A percentile compares a stretch with the other conserved stretches of the same genome.
Conservation (phyloP, 2,329 filamentous ascomycete species). For the Nothopassalora personata region DNA sequence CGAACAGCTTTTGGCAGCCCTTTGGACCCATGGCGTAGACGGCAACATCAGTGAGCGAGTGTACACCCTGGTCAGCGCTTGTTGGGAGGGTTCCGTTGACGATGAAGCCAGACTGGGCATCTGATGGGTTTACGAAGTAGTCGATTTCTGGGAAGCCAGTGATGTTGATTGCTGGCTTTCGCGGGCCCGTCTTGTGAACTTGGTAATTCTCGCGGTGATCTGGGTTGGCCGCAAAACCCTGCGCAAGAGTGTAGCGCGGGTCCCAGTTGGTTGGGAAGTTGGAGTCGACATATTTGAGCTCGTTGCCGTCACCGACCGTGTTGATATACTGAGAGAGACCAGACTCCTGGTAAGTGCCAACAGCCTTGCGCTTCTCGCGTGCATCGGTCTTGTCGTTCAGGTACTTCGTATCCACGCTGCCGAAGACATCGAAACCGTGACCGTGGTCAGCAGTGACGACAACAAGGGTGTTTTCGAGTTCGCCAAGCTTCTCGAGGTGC, state of each 20-base stretch:
- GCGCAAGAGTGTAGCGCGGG: constrained; percentile 73
- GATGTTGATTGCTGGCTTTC: constrained; percentile 54
- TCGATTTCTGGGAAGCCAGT: constrained; percentile 46
- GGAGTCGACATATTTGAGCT: constrained; percentile 62
- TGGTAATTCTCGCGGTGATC: constrained; percentile 73
- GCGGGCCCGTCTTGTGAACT: constrained; percentile 58
- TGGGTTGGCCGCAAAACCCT: constrained; percentile 65
- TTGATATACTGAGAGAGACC: constrained; percentile 72
- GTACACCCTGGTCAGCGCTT: constrained; percentile 61
- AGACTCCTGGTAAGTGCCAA: constrained; percentile 68
- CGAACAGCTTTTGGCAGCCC: constrained; percentile 67
- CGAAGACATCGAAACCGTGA: constrained; percentile 83
- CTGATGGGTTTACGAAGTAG: constrained; percentile 63
- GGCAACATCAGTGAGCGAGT: constrained; percentile 71
- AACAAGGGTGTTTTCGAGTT: constrained; percentile 70
- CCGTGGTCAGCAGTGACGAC: constrained; percentile 84
- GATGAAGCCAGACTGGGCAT: constrained; percentile 61
- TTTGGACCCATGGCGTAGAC: constrained; percentile 69
- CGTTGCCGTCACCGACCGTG: constrained; percentile 38
- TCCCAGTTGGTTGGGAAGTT: constrained; percentile 80
- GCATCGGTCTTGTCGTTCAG: constrained; percentile 59
- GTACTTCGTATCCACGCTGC: constrained; percentile 74
- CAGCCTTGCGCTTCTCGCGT: constrained; percentile 67
- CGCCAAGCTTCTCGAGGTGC: constrained; percentile 60
- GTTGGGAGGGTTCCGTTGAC: constrained; percentile 70